Conservation (phyloP, 2,329 filamentous ascomycete species). For the Ceratocystis cacaofunesta region DNA sequence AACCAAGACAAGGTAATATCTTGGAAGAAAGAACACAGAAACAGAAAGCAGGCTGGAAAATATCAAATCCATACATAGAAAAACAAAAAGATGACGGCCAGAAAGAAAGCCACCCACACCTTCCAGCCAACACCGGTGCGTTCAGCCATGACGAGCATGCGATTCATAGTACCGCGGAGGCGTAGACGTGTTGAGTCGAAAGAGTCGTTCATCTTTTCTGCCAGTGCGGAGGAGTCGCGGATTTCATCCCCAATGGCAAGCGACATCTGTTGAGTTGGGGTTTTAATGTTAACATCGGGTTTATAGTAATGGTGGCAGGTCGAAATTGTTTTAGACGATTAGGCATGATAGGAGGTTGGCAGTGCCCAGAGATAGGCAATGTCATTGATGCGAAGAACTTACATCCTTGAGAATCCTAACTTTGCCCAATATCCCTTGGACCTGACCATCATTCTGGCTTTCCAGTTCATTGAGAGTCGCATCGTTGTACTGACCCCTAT, state of each 20-base stretch:
- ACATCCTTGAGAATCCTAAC: slow-evolving; percentile 82
- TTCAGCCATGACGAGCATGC: slow-evolving; percentile 93
- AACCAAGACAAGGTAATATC: not conserved
- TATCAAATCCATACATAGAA: slow-evolving; percentile 73
- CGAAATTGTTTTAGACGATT: too few species aligned
- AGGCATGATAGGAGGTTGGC: too few species aligned
- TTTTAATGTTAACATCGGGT: too few species aligned
- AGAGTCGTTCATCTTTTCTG: slow-evolving; percentile 88
- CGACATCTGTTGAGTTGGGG: slow-evolving; percentile 48
- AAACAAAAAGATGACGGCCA: slow-evolving; percentile 68
- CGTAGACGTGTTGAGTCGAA: slow-evolving; percentile 76
- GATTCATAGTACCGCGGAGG: slow-evolving; percentile 83
- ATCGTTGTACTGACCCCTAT: slow-evolving; percentile 78
- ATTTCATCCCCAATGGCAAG: slow-evolving; percentile 92
- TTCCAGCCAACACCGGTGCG: slow-evolving; percentile 90
- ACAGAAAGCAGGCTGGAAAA: not conserved
- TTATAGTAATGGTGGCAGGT: too few species aligned
- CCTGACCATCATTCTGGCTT: slow-evolving; percentile 83
- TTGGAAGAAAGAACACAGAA: not conserved
- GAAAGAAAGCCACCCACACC: slow-evolving; percentile 83
- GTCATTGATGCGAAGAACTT: slow-evolving; percentile 25
- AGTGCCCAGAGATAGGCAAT: not conserved
- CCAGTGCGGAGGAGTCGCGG: slow-evolving; percentile 70
- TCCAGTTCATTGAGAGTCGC: slow-evolving; percentile 86
- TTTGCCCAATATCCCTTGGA: slow-evolving; percentile 81